Conservation (phyloP, 2,329 filamentous ascomycete species). For the Diaporthe destruens region DNA sequence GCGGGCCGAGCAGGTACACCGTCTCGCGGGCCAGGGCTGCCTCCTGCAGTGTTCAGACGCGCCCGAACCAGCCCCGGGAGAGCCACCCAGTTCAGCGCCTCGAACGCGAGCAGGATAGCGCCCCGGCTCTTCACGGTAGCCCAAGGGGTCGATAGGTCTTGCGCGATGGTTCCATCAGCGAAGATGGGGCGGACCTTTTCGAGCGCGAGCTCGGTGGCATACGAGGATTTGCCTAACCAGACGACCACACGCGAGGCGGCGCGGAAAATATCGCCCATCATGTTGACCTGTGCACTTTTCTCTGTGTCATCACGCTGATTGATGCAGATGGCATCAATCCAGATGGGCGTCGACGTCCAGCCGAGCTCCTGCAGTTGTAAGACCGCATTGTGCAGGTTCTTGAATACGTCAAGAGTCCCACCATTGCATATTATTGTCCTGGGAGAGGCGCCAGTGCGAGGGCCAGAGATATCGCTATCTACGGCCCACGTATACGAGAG, state of each 20-base stretch:
- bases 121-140: background rate
- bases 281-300: conserved; percentile 2
- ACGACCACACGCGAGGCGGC: conserved; percentile 5
- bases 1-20: background rate
- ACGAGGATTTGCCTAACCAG: conserved; percentile 10
- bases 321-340: conserved; percentile 9
- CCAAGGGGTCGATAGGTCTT: background rate
- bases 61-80: background rate
- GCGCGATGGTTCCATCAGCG: background rate
- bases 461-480: conserved; percentile 7
- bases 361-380: background rate
- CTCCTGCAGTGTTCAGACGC: conserved; percentile 15
- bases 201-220: conserved; percentile 6
- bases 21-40: background rate
- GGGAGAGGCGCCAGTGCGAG: background rate
- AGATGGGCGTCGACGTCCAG: conserved; percentile 1
- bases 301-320: background rate
- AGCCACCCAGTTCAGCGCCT: conserved; percentile 9
- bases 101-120: background rate
- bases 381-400: conserved; percentile 22
- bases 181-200: background rate
- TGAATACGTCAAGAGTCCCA: background rate
- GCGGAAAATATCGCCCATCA: conserved; percentile 21
- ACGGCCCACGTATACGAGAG: conserved; percentile 16
- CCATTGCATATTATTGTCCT: background rate